Evolutionary conservation across 441 rosid species (phyloP).

Genomic region (Geranium incanum): DNA sequence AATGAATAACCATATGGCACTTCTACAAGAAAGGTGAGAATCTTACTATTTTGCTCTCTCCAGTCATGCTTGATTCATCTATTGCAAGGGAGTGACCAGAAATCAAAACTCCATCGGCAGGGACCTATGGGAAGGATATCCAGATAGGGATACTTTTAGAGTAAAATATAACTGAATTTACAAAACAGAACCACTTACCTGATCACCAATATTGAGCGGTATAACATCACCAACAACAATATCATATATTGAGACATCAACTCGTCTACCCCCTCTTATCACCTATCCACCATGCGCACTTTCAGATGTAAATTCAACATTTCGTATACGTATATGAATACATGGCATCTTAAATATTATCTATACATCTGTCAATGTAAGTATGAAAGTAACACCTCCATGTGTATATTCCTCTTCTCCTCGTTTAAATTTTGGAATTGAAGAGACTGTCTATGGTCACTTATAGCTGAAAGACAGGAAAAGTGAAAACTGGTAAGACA

Average conservation of each 20-base stretch:
- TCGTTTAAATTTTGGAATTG: constrained; percentile 92
- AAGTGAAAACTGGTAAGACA: background rate
- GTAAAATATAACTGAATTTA: background rate
- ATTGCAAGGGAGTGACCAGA: constrained; percentile 89
- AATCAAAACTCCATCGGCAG: constrained; percentile 92
- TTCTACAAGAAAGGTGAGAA: constrained; percentile 20
- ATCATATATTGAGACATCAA: constrained; percentile 78
- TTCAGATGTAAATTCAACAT: background rate
- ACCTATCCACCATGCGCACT: constrained; percentile 34
- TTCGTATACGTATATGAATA: background rate
- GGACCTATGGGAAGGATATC: constrained; percentile 46
- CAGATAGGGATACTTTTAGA: background rate
- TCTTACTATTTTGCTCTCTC: constrained; percentile 95
- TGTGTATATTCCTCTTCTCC: constrained; percentile 89
- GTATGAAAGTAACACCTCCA: constrained; percentile 52
- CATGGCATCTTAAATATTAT: background rate
- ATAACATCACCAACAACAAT: constrained; percentile 93
- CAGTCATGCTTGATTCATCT: constrained; percentile 99
- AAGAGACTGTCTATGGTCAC: constrained; percentile 98
- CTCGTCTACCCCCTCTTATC: constrained; percentile 83
- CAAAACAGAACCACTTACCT: constrained; percentile 40
- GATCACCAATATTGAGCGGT: constrained; percentile 94
- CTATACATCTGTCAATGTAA: background rate
- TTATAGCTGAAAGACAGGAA: constrained; percentile 44
- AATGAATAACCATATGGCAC: constrained; percentile 10